Conservation (phyloP, 1,284 basidiomycete species). For the Bjerkandera adusta region DNA sequence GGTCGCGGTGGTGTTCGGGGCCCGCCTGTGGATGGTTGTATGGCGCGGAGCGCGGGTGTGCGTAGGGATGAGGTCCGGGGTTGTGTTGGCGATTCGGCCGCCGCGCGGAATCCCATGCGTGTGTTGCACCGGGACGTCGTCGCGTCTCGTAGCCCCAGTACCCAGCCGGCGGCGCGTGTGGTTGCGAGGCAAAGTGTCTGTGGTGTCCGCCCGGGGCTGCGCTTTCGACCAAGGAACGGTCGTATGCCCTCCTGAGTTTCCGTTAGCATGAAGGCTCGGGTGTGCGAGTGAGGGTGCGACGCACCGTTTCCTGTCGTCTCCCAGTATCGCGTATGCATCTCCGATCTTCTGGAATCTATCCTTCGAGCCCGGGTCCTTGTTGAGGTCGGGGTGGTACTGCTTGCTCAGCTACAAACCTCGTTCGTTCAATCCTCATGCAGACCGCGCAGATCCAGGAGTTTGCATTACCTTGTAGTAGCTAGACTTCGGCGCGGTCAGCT, state of each 20-base stretch:
- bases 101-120: constrained; percentile 35
- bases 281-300: too few species aligned
- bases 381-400: constrained; percentile 46
- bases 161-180: neutral
- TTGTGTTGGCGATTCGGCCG: constrained; percentile 16
- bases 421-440: constrained; percentile 7
- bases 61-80: constrained; percentile 16
- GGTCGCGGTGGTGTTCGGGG: constrained; percentile 20
- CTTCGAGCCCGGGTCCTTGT: constrained; percentile 37
- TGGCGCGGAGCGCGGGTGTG: constrained; percentile 17
- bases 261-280: too few species aligned
- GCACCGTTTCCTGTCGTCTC: constrained; percentile 46
- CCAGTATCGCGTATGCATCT: constrained; percentile 46
- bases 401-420: constrained; percentile 43
- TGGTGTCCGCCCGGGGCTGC: constrained; percentile 3
- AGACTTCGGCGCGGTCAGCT: constrained; percentile 29
- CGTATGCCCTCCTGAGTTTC: constrained; percentile 35
- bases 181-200: constrained; percentile 6
- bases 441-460: neutral
- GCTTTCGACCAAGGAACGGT: constrained; percentile 21
- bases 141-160: constrained; percentile 15
- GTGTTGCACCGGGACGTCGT: constrained; percentile 27
- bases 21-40: constrained; percentile 16
- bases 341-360: constrained; percentile 45
- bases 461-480: constrained; percentile 45